Evolutionary conservation across 2,329 filamentous ascomycete genomes (phyloP), one percentile per base, ranked within the genome.

Genomic region (Fonsecaea pugnacius): DNA sequence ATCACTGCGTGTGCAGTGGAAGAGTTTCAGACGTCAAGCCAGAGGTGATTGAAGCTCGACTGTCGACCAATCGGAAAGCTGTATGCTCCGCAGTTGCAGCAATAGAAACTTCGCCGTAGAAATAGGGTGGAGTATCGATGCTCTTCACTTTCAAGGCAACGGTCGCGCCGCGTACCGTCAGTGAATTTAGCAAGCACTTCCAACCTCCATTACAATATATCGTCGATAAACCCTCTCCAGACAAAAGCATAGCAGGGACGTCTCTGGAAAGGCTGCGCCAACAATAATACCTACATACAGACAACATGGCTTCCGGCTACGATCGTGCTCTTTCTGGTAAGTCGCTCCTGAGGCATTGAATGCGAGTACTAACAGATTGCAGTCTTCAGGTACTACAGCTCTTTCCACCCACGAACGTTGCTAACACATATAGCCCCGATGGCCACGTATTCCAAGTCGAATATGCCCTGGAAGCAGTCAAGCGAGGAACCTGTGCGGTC

Each of bases 391-490:
- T 73, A 69, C 35, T 52, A 55, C 58, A 52, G 40, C 54, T 48
- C 16, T 10, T 18, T 30, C 24, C 5, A 52, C 35, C 38, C 64
- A 58, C 38, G 48, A 40, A 38, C 56, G 46, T 64, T 69, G 72
- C 82, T 88, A 78, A 89, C 76, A 43, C n/a, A 54, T 54, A 55
- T 76, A 98, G 94, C 87, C 95, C 95, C 75, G 95, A 99, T 82
- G 95, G 95, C 80, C 95, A 99, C 84, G 95, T 99, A 75, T 99
- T 99, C 83, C 95, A 99, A 82, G 95, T 99, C 75, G 95, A 99
- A 85, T 99, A 99, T 86, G 95, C 95, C 62, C 90, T 96, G 72
- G 95, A 99, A 83, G 95, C 95, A 72, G 95, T 99, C 72, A 99
- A 99, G 85, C 84, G 95, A 92, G 95, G 92, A 81, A 99, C 95